These are phyloP conservation scores for Trichoderma aggressivum DNA, from an alignment of 2,329 filamentous ascomycete genomes.

Conservation along the genomic window DNA sequence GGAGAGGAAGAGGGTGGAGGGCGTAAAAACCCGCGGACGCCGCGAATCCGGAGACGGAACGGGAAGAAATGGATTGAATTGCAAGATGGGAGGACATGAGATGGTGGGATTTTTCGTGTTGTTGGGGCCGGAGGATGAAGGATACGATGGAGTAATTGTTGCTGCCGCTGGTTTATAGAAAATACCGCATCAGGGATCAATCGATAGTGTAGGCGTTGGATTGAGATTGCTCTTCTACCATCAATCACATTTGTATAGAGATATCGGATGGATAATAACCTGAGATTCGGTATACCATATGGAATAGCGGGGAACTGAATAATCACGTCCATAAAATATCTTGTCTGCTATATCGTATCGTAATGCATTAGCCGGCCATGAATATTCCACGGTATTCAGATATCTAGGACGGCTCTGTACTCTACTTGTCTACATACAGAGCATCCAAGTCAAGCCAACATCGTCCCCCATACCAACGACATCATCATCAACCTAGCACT, in stretches of 20 bases:
- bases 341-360: neutral
- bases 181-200: neutral
- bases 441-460: neutral
- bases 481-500: neutral
- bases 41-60: conserved; percentile 5
- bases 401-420: neutral
- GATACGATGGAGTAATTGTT: neutral
- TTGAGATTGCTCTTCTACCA: neutral
- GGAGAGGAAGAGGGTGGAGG: neutral
- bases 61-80: neutral
- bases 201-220: neutral
- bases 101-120: neutral
- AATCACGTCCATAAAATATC: neutral
- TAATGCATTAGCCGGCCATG: neutral
- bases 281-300: neutral
- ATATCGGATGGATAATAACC: neutral
- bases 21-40: conserved; percentile 15
- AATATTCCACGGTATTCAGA: neutral
- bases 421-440: neutral
- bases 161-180: neutral
- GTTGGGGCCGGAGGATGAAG: neutral
- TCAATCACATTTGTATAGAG: neutral
- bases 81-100: neutral
- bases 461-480: neutral
- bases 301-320: neutral